Base-by-base conservation (phyloP, 768 basidiomycete species). In the Phaeotremella fagi region DNA sequence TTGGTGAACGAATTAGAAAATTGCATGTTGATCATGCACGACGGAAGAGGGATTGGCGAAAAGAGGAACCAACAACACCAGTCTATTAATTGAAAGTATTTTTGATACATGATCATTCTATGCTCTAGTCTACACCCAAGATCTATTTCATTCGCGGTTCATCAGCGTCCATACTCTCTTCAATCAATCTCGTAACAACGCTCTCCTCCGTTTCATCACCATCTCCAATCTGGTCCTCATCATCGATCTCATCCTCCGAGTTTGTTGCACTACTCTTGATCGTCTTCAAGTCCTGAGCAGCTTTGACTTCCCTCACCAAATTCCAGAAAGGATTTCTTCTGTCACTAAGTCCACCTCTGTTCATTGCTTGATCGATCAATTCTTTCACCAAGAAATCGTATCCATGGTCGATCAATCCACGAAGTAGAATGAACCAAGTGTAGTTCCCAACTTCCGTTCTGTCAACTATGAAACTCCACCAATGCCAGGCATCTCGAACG, bases 301-400 rank as follows among this genome's bases (percentile, higher is more conserved):
- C 38, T 22, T 20, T 22, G 22, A 41, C 9, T 20, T 12, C 38
- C n/a, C 22, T 41, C 7, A 20, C 38, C 38, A 41, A 22, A 12
- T 7, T 20, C 36, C 45, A 58, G 41, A 58, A 58, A 6, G 12
- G 25, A 38, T 47, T 37, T 49, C 51, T 4, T 45, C 31, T 18
- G 14, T 20, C 4, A 14, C 18, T 4, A 41, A 23, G 9, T 25
- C 4, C 7, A 23, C 33, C 26, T 22, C 41, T 41, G 9, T 48
- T 33, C 48, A 46, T 52, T 2, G 56, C 56, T 18, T 29, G 16
- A 18, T 28, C 31, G 5, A 58, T 48, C n/a, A 58, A 5, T 44
- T 58, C 56, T 35, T 48, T n/a, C 0, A 51, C 46, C 27, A 52
- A 53, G n/a, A n/a, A n/a, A n/a, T n/a, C n/a, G n/a, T n/a, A n/a